Evolutionary conservation across 208 protist species (phyloP).

Genomic region (Leishmania lainsoni): DNA sequence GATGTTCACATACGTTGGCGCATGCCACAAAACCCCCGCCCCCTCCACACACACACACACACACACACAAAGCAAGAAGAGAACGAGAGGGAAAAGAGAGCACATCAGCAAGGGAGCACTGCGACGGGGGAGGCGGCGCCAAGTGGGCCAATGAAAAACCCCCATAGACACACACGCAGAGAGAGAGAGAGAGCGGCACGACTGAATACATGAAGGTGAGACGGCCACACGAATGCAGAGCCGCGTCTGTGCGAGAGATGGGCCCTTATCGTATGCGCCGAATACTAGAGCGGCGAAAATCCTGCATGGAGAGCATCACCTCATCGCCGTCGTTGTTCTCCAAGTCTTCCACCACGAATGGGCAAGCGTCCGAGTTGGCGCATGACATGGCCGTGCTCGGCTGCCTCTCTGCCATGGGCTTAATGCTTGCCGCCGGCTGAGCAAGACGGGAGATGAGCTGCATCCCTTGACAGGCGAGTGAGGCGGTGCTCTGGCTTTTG

Average conservation of each 20-base stretch:
- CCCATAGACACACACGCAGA: no score
- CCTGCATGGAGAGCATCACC: constrained; percentile 49
- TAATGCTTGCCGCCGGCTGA: neutral
- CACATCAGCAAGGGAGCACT: no score
- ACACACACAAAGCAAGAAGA: neutral
- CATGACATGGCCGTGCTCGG: neutral
- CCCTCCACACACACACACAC: neutral
- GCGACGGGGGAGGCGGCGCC: no score
- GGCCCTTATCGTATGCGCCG: constrained; percentile 21
- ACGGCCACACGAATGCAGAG: neutral
- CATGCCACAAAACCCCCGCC: neutral
- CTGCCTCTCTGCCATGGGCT: neutral
- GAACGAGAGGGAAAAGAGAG: no score
- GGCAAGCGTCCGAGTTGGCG: neutral
- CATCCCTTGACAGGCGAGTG: neutral
- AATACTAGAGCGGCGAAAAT: constrained; percentile 37
- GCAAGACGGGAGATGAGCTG: neutral
- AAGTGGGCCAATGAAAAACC: no score
- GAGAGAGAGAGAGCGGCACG: neutral
- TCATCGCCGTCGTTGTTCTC: constrained; percentile 44
- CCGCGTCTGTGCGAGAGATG: neutral
- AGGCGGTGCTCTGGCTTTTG: neutral
- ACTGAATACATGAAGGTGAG: no score
- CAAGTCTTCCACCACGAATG: constrained; percentile 25
- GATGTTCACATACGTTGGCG: neutral